phyloP scores from a whole-genome alignment of 805 yeast genomes.

The Blastobotrys parvus region DNA sequence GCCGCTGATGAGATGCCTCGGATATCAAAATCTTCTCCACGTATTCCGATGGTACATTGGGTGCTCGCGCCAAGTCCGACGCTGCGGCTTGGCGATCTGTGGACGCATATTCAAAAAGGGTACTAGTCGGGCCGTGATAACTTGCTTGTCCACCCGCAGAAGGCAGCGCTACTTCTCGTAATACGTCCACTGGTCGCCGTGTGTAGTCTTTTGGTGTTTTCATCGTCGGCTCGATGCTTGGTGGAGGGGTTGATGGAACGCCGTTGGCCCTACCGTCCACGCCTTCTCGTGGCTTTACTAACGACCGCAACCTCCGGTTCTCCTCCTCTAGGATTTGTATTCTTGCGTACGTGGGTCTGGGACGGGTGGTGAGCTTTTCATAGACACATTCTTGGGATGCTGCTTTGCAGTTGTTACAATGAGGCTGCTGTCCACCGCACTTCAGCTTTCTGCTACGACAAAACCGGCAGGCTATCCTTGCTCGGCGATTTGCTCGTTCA shows the following conservation, averaged over 20 bases:
- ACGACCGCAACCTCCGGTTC: background rate
- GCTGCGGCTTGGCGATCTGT: background rate
- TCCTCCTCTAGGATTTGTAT: background rate
- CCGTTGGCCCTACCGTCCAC: too few species aligned
- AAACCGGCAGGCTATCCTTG: background rate
- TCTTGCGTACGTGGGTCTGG: background rate
- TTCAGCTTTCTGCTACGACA: background rate
- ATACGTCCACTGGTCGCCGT: background rate
- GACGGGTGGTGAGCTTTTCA: background rate
- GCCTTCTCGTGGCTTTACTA: background rate
- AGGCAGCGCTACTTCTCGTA: background rate
- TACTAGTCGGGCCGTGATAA: background rate
- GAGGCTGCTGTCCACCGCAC: background rate
- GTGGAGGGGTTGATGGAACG: too few species aligned
- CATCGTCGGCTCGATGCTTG: too few species aligned
- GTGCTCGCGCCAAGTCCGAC: background rate
- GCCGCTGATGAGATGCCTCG: background rate
- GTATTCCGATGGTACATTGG: background rate
- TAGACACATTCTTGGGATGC: background rate
- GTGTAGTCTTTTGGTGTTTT: background rate
- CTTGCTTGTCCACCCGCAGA: background rate
- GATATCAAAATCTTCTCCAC: background rate
- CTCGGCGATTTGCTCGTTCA: background rate
- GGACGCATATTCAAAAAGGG: background rate
- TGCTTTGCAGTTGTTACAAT: background rate